Evolutionary conservation across 768 basidiomycete genomes (phyloP).

Genomic region (Boletus pseudopeckii): DNA sequence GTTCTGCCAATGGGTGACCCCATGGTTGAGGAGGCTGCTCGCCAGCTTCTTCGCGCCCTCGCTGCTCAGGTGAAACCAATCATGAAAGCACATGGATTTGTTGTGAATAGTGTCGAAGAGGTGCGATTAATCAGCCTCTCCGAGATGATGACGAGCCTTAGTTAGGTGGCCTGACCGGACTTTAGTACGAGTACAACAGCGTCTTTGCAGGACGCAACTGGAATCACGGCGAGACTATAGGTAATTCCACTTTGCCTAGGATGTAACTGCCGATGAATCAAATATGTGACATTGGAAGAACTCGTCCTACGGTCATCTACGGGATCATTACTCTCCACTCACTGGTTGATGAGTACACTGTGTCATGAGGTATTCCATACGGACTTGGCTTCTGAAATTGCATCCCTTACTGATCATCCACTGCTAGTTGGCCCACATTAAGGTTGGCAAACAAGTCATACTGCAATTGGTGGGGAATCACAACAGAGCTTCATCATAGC

Average conservation of each 20-base stretch:
- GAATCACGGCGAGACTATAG: conserved; percentile 79
- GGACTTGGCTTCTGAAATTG: conserved; percentile 12
- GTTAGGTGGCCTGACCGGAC: background rate
- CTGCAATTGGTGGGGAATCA: background rate
- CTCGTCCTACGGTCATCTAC: conserved; percentile 64
- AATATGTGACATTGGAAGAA: conserved; percentile 41
- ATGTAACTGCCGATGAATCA: background rate
- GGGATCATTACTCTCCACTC: conserved; percentile 59
- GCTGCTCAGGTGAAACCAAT: conserved; percentile 81
- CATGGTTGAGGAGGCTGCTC: conserved; percentile 56
- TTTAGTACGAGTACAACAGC: conserved; percentile 70
- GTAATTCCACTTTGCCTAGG: conserved; percentile 32
- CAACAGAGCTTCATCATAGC: conserved; percentile 36
- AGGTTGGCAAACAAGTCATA: conserved; percentile 40
- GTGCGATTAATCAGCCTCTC: conserved; percentile 34
- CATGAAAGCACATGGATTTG: conserved; percentile 78
- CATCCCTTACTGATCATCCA: conserved; percentile 4
- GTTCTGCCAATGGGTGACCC: conserved; percentile 44
- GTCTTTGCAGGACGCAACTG: conserved; percentile 85
- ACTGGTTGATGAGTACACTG: conserved; percentile 71
- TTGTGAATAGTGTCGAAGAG: conserved; percentile 79
- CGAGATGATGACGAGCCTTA: background rate
- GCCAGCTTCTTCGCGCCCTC: conserved; percentile 70
- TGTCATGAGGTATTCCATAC: conserved; percentile 69
- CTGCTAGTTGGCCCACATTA: conserved; percentile 73